Conservation (phyloP, 2,329 filamentous ascomycete species). For the Monilinia laxa region DNA sequence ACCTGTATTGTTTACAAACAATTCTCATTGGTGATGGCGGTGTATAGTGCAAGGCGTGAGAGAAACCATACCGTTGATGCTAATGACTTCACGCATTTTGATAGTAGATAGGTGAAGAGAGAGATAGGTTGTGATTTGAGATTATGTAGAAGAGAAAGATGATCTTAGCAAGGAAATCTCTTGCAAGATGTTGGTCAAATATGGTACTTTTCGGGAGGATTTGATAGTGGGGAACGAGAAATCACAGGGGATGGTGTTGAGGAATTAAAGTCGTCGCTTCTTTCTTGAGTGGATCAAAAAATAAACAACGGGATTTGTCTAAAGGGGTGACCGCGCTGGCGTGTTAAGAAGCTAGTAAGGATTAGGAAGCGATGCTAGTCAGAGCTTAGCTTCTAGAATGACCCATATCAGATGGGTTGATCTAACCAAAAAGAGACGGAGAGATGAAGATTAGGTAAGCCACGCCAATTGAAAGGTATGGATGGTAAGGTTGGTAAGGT, state of each 20-base stretch:
- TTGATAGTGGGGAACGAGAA: constrained; percentile 32
- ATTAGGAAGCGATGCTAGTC: constrained; percentile 10
- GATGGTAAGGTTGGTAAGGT: no score
- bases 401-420: background rate
- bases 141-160: constrained; percentile 21
- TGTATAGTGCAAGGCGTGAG: constrained; percentile 40
- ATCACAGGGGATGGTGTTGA: constrained; percentile 23
- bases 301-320: constrained; percentile 21
- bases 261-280: constrained; percentile 27
- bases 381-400: constrained; percentile 16
- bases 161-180: constrained; percentile 23
- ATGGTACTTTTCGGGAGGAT: constrained; percentile 25
- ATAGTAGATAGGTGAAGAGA: constrained; percentile 34
- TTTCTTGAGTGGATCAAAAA: constrained; percentile 9
- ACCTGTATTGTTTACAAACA: constrained; percentile 29
- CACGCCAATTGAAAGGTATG: no score
- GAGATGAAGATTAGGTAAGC: no score
- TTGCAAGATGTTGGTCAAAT: constrained; percentile 26
- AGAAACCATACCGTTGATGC: constrained; percentile 82
- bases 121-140: constrained; percentile 26
- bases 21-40: constrained; percentile 42
- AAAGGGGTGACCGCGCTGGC: constrained; percentile 22
- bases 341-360: background rate
- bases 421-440: no score
- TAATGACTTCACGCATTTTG: constrained; percentile 98